Conservation (phyloP, 2,329 filamentous ascomycete species). For the Exophiala bonariae region DNA sequence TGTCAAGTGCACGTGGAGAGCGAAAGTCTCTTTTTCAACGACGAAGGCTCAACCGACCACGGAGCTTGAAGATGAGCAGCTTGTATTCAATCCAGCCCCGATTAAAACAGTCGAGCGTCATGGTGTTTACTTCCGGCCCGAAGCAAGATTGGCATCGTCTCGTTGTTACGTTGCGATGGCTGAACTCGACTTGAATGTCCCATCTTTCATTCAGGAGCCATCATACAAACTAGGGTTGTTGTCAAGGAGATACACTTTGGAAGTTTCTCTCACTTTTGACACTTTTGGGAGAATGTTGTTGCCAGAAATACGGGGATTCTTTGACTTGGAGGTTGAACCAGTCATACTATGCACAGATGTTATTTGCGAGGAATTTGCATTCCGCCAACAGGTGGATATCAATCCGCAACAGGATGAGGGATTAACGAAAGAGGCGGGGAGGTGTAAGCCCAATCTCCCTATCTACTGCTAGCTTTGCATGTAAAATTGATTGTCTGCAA, state of each 20-base stretch:
- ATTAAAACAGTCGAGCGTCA: not conserved
- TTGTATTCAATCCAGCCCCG: not conserved
- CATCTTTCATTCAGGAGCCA: not conserved
- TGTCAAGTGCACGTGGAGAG: not conserved
- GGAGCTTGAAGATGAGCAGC: not conserved
- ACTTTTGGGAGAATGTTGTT: not conserved
- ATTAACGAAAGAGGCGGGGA: not conserved
- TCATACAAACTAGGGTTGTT: not conserved
- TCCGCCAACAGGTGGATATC: not conserved
- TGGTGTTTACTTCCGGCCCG: not conserved
- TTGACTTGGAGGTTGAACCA: not conserved
- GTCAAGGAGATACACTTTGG: not conserved
- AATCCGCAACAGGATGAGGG: not conserved
- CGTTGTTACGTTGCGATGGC: not conserved
- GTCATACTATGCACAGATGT: not conserved
- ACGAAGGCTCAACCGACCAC: not conserved
- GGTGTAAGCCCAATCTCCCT: not conserved
- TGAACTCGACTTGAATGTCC: not conserved
- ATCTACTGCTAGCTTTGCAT: not conserved
- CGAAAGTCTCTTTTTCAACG: not conserved
- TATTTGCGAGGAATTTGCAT: not conserved
- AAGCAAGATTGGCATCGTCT: not conserved
- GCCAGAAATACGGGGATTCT: not conserved
- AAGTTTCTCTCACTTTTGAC: not conserved
- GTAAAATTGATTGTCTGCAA: too few species aligned